Conservation (phyloP, 163 green algal genomes). For the Botryococcus braunii region DNA sequence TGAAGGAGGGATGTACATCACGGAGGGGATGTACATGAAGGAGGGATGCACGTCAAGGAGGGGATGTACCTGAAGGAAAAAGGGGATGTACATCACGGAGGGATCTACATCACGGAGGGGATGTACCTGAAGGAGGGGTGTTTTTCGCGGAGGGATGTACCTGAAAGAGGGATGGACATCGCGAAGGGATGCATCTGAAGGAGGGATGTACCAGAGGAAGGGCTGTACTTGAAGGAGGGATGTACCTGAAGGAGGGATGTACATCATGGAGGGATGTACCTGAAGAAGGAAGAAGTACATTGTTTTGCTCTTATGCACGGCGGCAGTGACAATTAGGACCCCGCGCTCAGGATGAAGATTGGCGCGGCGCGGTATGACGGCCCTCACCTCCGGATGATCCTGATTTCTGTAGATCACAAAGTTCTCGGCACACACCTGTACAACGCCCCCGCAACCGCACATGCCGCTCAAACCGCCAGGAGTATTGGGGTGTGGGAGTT, state of each 20-base stretch:
- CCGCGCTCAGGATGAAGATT: conserved; percentile 72
- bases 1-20: not conserved
- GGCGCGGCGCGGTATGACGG: conserved; percentile 81
- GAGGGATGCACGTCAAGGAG: too few species aligned
- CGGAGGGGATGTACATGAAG: conserved; percentile 51
- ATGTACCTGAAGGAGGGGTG: not conserved
- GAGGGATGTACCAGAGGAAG: not conserved
- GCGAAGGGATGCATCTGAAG: too few species aligned
- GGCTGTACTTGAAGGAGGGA: too few species aligned
- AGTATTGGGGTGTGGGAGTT: too few species aligned
- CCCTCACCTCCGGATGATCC: conserved; percentile 61
- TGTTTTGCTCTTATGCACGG: conserved; percentile 80
- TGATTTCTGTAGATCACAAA: conserved; percentile 94
- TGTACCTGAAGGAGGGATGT: not conserved
- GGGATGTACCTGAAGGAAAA: too few species aligned
- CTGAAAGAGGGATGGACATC: not conserved
- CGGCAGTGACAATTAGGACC: conserved; percentile 82
- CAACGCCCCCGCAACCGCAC: too few species aligned
- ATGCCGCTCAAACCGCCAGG: too few species aligned
- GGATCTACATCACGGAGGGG: not conserved
- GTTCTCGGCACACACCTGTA: conserved; percentile 95
- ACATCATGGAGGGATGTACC: conserved; percentile 23
- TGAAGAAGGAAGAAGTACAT: conserved; percentile 92
- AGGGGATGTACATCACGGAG: not conserved
- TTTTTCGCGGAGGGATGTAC: not conserved